Base-by-base conservation (phyloP, 2,329 filamentous ascomycete genomes). In the Zymoseptoria ardabiliae region DNA sequence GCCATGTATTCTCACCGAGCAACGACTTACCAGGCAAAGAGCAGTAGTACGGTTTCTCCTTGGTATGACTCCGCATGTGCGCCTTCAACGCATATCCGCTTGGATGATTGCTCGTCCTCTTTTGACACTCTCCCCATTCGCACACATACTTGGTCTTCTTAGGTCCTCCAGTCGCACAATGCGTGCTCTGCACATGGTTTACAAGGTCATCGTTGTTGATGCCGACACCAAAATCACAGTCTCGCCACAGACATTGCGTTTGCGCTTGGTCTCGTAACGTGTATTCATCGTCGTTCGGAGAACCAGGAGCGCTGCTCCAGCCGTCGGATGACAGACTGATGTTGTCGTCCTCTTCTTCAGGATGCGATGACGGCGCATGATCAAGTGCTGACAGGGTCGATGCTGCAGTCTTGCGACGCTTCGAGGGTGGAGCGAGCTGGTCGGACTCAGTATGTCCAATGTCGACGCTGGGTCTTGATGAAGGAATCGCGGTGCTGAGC, bases 41-140 rank as follows among this genome's bases (percentile, higher is more conserved):
- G 75, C 94, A 99, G 77, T 96, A 97, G 73, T 97, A 97, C 0
- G 94, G 94, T 77, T 99, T 99, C 80, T 99, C 94, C 71, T 94
- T 85, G 1, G 94, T 99, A 74, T 99, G 94, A 72, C 92, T 97
- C 67, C 94, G 83, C 92, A 99, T 96, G 72, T 99, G 94, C 9
- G 94, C 94, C 73, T 96, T 92, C 64, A 99, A 78, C 4, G 94
- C 94, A 76, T 99, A 99, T 2, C 91, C 94, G 70, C 91, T 96
- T 1, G 93, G 93, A 76, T 99, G 94, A 19, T 90, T 86, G 75
- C 94, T 85, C 61, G 91, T 91, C 77, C 96, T 97, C 62, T 92
- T 80, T 56, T 81, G 82, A 73, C 94, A 99, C 66, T 93, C 93
- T 61, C 84, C 85, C 94, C 94, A 99, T 76, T 97, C 93, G 76